Evolutionary conservation across 371 early-diverging fungal genomes (phyloP).

Genomic region (Phascolomyces articulosus): DNA sequence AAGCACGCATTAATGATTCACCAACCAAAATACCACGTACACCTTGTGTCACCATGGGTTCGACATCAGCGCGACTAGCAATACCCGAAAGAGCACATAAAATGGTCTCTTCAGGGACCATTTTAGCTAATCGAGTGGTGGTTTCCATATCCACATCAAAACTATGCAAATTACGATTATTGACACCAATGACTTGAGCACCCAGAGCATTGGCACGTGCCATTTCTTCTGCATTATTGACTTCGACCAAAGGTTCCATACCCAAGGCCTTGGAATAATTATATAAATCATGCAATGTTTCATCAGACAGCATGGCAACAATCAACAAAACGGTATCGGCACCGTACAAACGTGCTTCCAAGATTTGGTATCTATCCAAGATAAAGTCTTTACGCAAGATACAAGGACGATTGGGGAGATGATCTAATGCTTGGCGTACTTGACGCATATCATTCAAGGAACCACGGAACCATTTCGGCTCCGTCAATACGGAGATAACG

Average conservation of each 20-base stretch:
- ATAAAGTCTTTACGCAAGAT: slow-evolving; percentile 96
- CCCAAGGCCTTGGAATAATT: slow-evolving; percentile 75
- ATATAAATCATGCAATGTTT: slow-evolving; percentile 68
- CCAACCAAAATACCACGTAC: slow-evolving; percentile 92
- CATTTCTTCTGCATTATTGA: slow-evolving; percentile 92
- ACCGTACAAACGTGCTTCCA: slow-evolving; percentile 89
- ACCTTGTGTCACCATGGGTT: slow-evolving; percentile 72
- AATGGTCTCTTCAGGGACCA: slow-evolving; percentile 75
- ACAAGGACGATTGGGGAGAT: slow-evolving; percentile 81
- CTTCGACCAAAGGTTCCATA: slow-evolving; percentile 98
- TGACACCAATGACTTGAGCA: slow-evolving; percentile 92
- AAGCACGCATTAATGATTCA: slow-evolving; percentile 92
- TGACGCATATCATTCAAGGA: slow-evolving; percentile 86
- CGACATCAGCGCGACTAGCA: slow-evolving; percentile 82
- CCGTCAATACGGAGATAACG: slow-evolving; percentile 95
- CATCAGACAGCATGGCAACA: slow-evolving; percentile 90
- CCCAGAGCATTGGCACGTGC: slow-evolving; percentile 79
- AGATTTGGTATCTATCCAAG: slow-evolving; percentile 93
- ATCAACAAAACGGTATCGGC: slow-evolving; percentile 95
- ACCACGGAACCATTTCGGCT: slow-evolving; percentile 98
- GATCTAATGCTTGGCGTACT: slow-evolving; percentile 72
- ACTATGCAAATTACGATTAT: slow-evolving; percentile 95
- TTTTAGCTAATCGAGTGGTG: slow-evolving; percentile 75
- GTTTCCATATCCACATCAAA: slow-evolving; percentile 93
- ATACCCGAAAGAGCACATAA: slow-evolving; percentile 94